A percentile compares a stretch with the other conserved stretches of the same genome.
Conservation (phyloP, 2,329 filamentous ascomycete species). For the Colletotrichum liriopes region DNA sequence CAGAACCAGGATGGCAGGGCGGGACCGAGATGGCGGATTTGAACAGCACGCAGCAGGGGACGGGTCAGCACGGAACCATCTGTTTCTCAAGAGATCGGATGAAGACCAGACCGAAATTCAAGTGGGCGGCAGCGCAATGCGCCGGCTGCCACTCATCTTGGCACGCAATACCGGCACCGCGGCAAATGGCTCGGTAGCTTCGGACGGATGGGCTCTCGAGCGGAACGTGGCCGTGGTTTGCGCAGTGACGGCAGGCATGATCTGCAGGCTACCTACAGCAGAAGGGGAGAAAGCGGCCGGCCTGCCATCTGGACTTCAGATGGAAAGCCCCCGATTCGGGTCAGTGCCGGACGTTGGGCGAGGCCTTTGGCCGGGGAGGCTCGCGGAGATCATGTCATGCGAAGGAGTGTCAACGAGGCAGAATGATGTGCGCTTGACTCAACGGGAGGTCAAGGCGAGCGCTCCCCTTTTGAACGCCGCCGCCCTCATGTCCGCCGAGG, state of each 20-base stretch:
- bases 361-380: constrained; percentile 24
- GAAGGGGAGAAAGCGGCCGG: background rate
- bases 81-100: constrained; percentile 26
- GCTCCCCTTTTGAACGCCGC: background rate
- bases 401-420: background rate
- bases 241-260: constrained; percentile 10
- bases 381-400: constrained; percentile 34
- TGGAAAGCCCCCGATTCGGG: constrained; percentile 6
- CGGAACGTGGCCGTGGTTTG: background rate
- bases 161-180: background rate
- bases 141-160: background rate
- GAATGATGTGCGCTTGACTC: constrained; percentile 9
- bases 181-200: background rate
- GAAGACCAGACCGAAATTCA: constrained; percentile 23
- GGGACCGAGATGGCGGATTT: background rate
- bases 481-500: background rate
- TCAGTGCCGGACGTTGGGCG: constrained; percentile 20
- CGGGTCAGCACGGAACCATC: background rate
- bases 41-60: background rate
- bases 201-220: background rate
- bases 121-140: constrained; percentile 12
- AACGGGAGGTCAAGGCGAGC: background rate
- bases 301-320: constrained; percentile 15
- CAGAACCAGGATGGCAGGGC: background rate
- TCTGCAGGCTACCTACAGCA: background rate